These are phyloP conservation scores for Alternaria conjuncta DNA, from an alignment of 2,329 filamentous ascomycete species.

Conservation along the genomic window DNA sequence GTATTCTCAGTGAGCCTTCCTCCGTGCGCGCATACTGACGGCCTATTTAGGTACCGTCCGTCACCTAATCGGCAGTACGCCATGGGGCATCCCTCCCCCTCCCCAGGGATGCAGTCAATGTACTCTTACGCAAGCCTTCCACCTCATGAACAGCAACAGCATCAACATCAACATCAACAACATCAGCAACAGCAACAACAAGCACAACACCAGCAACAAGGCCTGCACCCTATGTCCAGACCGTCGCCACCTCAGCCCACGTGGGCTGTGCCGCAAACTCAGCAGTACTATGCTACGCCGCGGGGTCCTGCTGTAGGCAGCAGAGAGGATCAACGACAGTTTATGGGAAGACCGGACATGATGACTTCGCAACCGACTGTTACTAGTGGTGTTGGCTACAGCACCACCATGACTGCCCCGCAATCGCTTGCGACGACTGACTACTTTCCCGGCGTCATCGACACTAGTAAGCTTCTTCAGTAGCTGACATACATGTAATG, in stretches of 20 bases:
- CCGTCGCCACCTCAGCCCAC: conserved; percentile 43
- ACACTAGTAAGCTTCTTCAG: conserved; percentile 43
- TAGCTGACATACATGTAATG: neutral
- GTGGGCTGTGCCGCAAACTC: conserved; percentile 44
- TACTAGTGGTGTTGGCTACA: conserved; percentile 27
- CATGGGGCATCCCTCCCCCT: conserved; percentile 38
- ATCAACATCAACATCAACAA: conserved; percentile 5
- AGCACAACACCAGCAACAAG: conserved; percentile 7
- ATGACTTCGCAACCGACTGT: conserved; percentile 32
- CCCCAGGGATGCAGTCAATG: conserved; percentile 44
- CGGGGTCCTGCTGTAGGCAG: conserved; percentile 24
- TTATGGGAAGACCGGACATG: conserved; percentile 31
- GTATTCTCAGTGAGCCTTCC: conserved; percentile 16
- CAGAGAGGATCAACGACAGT: conserved; percentile 37
- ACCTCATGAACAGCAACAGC: conserved; percentile 34
- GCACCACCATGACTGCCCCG: conserved; percentile 26
- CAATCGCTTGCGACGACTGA: conserved; percentile 34
- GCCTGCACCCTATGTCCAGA: conserved; percentile 36
- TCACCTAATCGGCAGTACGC: conserved; percentile 45
- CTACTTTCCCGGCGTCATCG: conserved; percentile 45
- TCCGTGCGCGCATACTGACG: conserved; percentile 25
- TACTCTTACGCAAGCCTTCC: conserved; percentile 42
- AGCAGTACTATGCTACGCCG: conserved; percentile 41
- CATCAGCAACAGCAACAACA: neutral
- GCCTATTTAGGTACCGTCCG: conserved; percentile 43